Percentiles rank a stretch among this genome's conserved stretches.
phyloP scores from a whole-genome alignment of 768 basidiomycete genomes.

The Mycena vulgaris region DNA sequence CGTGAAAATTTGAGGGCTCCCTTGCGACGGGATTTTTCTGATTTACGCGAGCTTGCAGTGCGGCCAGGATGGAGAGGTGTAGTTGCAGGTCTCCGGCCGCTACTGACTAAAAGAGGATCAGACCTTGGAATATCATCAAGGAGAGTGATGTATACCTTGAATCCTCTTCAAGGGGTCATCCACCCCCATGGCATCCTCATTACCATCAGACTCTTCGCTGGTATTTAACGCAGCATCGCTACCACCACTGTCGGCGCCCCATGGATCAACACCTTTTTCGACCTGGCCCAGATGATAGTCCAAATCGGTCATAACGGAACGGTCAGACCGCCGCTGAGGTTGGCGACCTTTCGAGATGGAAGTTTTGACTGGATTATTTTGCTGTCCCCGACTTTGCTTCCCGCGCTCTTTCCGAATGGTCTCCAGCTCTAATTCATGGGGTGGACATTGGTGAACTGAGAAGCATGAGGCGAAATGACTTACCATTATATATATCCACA shows the following conservation, averaged over 20 bases:
- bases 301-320: background rate
- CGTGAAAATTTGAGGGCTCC: conserved; percentile 5
- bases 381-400: background rate
- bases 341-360: background rate
- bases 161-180: conserved; percentile 18
- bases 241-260: background rate
- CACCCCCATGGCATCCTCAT: background rate
- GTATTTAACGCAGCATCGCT: background rate
- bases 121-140: too few relatives aligned
- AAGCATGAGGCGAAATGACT: background rate
- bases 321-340: conserved; percentile 9
- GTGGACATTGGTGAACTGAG: background rate
- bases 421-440: conserved; percentile 14
- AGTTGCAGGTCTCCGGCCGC: background rate
- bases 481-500: conserved; percentile 1
- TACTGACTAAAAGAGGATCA: conserved; percentile 1
- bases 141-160: background rate
- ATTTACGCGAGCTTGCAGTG: conserved; percentile 1
- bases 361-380: conserved; percentile 6
- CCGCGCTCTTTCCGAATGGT: conserved; percentile 11
- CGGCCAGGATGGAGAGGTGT: too few relatives aligned
- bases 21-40: background rate
- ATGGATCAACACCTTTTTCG: background rate
- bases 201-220: conserved; percentile 4
- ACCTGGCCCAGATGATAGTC: conserved; percentile 8